Conservation (phyloP, 805 yeast species). For the Zygosaccharomyces bailii region DNA sequence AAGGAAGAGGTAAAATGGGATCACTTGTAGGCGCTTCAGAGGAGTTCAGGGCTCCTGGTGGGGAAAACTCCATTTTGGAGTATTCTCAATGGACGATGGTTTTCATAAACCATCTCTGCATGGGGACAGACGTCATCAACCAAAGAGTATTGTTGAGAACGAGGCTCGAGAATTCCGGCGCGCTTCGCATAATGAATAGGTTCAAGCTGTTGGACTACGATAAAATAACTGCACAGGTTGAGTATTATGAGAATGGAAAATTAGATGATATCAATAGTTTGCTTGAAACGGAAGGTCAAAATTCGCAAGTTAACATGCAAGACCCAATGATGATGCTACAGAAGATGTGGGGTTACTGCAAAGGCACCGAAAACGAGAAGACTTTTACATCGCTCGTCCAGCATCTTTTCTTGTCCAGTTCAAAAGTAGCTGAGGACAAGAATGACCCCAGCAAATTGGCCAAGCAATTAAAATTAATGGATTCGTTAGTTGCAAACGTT, state of each 20-base stretch:
- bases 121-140: slow-evolving; percentile 27
- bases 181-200: slow-evolving; percentile 36
- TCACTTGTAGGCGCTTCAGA: slow-evolving; percentile 90
- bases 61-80: slow-evolving; percentile 41
- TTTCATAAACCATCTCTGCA: slow-evolving; percentile 33
- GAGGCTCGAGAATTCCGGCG: slow-evolving; percentile 33
- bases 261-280: slow-evolving; percentile 35
- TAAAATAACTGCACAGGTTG: slow-evolving; percentile 61
- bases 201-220: slow-evolving; percentile 59
- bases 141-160: slow-evolving; percentile 35
- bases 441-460: slow-evolving; percentile 31
- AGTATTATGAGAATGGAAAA: slow-evolving; percentile 51
- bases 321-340: slow-evolving; percentile 66
- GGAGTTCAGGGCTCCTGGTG: slow-evolving; percentile 52
- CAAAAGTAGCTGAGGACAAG: slow-evolving; percentile 24
- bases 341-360: slow-evolving; percentile 48
- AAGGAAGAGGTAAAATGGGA: slow-evolving; percentile 86
- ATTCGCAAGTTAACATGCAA: slow-evolving; percentile 43
- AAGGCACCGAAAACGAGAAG: slow-evolving; percentile 52
- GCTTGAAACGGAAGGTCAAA: slow-evolving; percentile 23
- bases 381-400: slow-evolving; percentile 47
- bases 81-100: slow-evolving; percentile 34
- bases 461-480: slow-evolving; percentile 50
- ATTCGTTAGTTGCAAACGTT: slow-evolving; percentile 67
- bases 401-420: slow-evolving; percentile 33